Base-by-base conservation (phyloP, 1,284 basidiomycete genomes). In the Microbotryomycetes sp. region DNA sequence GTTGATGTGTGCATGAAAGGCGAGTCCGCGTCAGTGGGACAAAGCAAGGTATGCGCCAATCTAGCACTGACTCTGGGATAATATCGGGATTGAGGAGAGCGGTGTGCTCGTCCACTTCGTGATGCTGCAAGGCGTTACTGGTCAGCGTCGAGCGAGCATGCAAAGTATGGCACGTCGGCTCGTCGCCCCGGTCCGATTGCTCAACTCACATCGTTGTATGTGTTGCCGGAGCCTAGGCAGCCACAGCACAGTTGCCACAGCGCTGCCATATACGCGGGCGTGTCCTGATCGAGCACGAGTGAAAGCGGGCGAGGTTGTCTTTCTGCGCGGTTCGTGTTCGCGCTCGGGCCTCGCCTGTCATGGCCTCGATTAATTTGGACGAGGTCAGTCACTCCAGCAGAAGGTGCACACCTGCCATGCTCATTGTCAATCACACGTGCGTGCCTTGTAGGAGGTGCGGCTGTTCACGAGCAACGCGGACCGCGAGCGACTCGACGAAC, bases 401-500 rank as follows among this genome's bases (percentile, higher is more conserved):
- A 23, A 3, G 6, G 24, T 4, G 16, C 1, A 4, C 6, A 3
- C 4, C 21, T 5, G 0, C 21, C 2, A 3, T 48, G 50, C 2
- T 48, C 48, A 5, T 51, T 15, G 6, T 18, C 6, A n/a, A 18
- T 23, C 46, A 21, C 46, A 48, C 51, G 23, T 21, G 31, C 31
- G 23, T 16, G 18, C 9, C 6, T 15, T 3, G 23, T 59, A 97
- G 81, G 93, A 97, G 75, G 91, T 88, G 15, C 83, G 91, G 50
- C 80, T 97, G 18, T 91, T 91, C 78, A 85, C 83, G 5, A 90
- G 85, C 49, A 94, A 94, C 72, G 81, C 88, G 7, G 91, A 96
- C 73, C 81, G 94, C 61, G 94, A 97, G 74, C 85, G 84, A 70
- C 88, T 88, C 73, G 92, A 89, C 71, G 87, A 89, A 31, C 81